phyloP scores from a whole-genome alignment of 805 yeast genomes.

The Saturnispora zaruensis region DNA sequence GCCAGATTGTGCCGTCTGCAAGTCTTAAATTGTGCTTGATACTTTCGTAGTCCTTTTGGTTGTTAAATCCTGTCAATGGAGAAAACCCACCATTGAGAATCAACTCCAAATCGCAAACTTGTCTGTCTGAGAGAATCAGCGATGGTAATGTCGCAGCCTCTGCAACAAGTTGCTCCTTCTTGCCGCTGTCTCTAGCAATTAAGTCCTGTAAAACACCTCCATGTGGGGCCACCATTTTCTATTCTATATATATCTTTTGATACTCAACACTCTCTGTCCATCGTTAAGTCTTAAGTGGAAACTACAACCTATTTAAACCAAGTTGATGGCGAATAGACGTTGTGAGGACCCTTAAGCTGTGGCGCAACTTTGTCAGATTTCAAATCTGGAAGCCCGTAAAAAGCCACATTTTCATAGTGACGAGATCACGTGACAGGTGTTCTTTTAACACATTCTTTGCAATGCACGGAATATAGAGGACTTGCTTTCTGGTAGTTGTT shows the following conservation, averaged over 20 bases:
- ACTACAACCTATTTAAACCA: background rate
- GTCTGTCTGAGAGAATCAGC: slow-evolving; percentile 69
- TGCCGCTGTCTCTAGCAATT: slow-evolving; percentile 67
- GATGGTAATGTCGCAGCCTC: slow-evolving; percentile 47
- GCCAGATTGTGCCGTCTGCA: slow-evolving; percentile 71
- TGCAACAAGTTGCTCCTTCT: slow-evolving; percentile 43
- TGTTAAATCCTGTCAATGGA: slow-evolving; percentile 63
- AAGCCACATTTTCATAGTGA: background rate
- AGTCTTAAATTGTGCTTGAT: slow-evolving; percentile 66
- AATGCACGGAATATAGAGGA: background rate
- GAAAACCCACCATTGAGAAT: slow-evolving; percentile 92
- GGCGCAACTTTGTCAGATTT: background rate
- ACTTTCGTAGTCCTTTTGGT: slow-evolving; percentile 56
- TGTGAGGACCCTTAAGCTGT: background rate
- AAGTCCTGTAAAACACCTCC: slow-evolving; percentile 87
- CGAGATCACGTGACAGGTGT: background rate
- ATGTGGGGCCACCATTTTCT: slow-evolving; percentile 70
- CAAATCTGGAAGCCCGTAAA: background rate
- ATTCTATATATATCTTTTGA: background rate
- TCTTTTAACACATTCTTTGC: background rate
- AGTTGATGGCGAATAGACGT: background rate
- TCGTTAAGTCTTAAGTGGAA: background rate
- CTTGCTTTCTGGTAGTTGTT: background rate
- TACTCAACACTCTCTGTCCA: background rate
- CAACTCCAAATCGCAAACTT: slow-evolving; percentile 86